Base-by-base conservation (phyloP, 371 early-diverging fungal genomes). In the Actinomucor elegans region DNA sequence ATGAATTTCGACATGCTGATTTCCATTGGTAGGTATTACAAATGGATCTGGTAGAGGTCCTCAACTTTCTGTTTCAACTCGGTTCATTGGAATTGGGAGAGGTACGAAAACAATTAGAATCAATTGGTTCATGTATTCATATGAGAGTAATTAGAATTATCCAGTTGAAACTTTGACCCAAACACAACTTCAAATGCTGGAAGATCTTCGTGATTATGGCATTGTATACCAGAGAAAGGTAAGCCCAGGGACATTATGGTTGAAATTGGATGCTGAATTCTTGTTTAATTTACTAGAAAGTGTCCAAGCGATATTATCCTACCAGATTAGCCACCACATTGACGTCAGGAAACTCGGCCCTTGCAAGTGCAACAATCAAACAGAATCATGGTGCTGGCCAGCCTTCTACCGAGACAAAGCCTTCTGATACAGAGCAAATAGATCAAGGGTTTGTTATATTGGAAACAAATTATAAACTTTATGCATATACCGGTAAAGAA, bases 391-490 rank as follows among this genome's bases (percentile, higher is more conserved):
- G 27, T 29, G 55, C 31, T 38, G 63, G 64, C 27, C 70, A 46
- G 26, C 45, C 37, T 15, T 33, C 63, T 5, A 54, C 56, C 14
- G 44, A 59, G 17, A 59, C 52, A 1, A 47, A 64, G 1, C 61
- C 71, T 11, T 58, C 73, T 9, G 76, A 78, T 23, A 72, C 75
- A 20, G 79, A 75, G 20, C 67, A 73, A 20, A 69, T 76, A 27
- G 83, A 81, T 26, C 79, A 83, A 48, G 93, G 93, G 11, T 92
- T 87, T 57, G 83, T 94, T 52, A 79, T 94, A 33, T 52, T 94
- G 15, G 98, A 97, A 67, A 96, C 97, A 9, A 96, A 96, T 66
- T 95, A 91, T 60, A 81, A 93, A 29, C 60, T 99, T 21, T 99
- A 98, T 67, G 98, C 98, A 2, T 99, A 97, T 69, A 97, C 98